Base-by-base conservation (phyloP, 2,329 filamentous ascomycete genomes). In the Leptographium lundbergii region DNA sequence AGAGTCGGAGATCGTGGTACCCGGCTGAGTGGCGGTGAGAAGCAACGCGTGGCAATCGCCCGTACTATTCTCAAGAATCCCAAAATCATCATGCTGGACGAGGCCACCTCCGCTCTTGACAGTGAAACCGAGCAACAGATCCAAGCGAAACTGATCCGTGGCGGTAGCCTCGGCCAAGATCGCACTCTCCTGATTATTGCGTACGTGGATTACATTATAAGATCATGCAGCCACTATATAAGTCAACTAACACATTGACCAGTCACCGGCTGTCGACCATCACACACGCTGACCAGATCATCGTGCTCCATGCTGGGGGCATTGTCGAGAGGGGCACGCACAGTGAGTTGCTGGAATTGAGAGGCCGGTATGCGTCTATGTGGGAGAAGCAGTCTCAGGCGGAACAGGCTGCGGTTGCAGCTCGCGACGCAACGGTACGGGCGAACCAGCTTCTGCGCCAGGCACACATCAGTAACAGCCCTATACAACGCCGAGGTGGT, bases 131-230 rank as follows among this genome's bases (percentile, higher is more conserved):
- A 84, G 65, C 74, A 76, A 39, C 74, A 78, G 58, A 84, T 84
- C 45, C 81, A 84, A 65, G 67, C 68, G 61, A 91, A 91, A 42
- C 81, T 99, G 36, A 85, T 85, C 60, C 89, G 67, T 25, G 70
- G 70, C 47, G 70, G 69, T 9, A 65, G 82, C 17, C 82, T 97
- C 54, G 89, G 89, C 19, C 79, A 87, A 65, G 91, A 91, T 56
- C 87, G 94, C 54, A 99, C 94, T 1, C 86, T 96, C 75, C 82
- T 99, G 61, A 91, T 97, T 57, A 97, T 99, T 74, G 94, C 94
- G 75, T 90, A 84, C 75, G 81, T 39, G 53, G 14, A 19, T 19
- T 45, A 19, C 42, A 10, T 24, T 24, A 17, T 7, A 29, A n/a
- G 11, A 4, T 17, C 47, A 14, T 25, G 13, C 22, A 50, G 22